Evolutionary conservation across 106 monocot species (phyloP).

Genomic region (Dendrobium huoshanense): DNA sequence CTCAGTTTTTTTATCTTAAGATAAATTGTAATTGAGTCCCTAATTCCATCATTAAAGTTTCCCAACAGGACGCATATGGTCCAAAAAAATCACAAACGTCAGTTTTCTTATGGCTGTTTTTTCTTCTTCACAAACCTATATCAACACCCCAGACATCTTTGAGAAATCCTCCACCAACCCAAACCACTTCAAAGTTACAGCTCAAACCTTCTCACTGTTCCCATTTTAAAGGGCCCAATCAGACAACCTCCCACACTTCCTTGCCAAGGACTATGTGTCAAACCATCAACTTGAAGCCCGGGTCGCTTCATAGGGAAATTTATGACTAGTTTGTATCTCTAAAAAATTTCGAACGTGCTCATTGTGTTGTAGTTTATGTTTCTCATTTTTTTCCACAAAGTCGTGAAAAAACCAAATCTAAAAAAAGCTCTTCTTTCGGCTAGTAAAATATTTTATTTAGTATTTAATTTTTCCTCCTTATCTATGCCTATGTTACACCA

Average conservation of each 20-base stretch:
- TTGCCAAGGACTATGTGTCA: background rate
- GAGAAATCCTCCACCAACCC: too few relatives aligned
- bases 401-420: background rate
- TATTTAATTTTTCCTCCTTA: background rate
- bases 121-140: too few relatives aligned
- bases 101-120: too few relatives aligned
- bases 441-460: background rate
- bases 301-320: background rate
- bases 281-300: background rate
- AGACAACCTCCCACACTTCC: background rate
- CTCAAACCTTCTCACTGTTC: background rate
- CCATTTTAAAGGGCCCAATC: background rate
- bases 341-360: background rate
- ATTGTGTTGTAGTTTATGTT: background rate
- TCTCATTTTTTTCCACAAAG: background rate
- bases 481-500: background rate
- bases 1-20: too few relatives aligned
- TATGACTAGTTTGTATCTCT: background rate
- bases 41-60: too few relatives aligned
- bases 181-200: background rate
- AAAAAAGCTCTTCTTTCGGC: background rate
- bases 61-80: too few relatives aligned
- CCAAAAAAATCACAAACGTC: too few relatives aligned
- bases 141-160: too few relatives aligned
- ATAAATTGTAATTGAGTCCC: too few relatives aligned